Conservation (phyloP, 257 asterid species). For the Cordia subcordata region DNA sequence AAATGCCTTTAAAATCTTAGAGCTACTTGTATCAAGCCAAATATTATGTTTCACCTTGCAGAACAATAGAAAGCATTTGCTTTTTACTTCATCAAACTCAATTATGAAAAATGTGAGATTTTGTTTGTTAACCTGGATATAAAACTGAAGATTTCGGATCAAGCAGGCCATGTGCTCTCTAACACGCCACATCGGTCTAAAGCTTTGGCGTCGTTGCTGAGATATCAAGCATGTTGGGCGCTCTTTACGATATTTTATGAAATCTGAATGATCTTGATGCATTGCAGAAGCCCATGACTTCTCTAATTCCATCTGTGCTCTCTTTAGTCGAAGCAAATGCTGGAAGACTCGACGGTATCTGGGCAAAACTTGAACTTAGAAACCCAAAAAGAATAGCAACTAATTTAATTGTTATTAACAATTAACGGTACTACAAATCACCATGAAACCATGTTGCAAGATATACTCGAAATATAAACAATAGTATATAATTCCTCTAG, state of each 20-base stretch:
- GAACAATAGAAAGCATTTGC: neutral
- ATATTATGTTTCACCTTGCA: neutral
- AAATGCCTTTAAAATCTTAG: neutral
- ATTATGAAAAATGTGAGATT: conserved; percentile 1
- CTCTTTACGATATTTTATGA: conserved; percentile 52
- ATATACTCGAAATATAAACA: neutral
- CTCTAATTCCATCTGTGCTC: conserved; percentile 98
- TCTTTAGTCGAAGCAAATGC: conserved; percentile 80
- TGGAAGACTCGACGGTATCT: conserved; percentile 93
- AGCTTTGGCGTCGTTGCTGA: conserved; percentile 69
- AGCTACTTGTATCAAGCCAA: neutral
- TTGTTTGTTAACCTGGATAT: conserved; percentile 67
- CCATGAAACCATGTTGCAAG: conserved; percentile 8
- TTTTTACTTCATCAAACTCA: too few relatives aligned
- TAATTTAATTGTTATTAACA: conserved; percentile 9
- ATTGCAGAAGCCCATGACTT: conserved; percentile 97
- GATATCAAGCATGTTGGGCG: conserved; percentile 38
- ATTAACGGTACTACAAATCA: conserved; percentile 14
- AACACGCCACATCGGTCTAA: conserved; percentile 92
- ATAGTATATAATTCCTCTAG: neutral
- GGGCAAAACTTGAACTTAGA: conserved; percentile 20
- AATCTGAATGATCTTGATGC: conserved; percentile 88
- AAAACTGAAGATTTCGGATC: conserved; percentile 90
- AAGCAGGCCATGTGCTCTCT: conserved; percentile 99
- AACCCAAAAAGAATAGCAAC: neutral